Evolutionary conservation across 176 grass and related monocot genomes (phyloP).

Genomic region (Oryza meridionalis): DNA sequence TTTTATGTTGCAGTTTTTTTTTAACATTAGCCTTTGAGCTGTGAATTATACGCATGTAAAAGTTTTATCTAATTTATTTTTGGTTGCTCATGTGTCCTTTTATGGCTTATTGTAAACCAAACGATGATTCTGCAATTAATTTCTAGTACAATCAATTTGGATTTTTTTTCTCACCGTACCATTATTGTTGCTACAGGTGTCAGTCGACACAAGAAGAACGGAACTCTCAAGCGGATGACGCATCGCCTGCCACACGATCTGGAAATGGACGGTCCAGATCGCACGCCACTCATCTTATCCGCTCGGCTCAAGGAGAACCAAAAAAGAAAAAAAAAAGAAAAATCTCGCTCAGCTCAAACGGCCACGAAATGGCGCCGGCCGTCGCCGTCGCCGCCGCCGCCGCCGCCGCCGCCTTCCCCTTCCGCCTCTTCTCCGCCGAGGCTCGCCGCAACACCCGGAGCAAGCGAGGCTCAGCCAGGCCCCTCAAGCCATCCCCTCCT

Average conservation of each 20-base stretch:
- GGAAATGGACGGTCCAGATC: background rate
- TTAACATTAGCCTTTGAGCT: too few relatives aligned
- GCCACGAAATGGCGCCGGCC: conserved; percentile 46
- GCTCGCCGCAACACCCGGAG: conserved; percentile 53
- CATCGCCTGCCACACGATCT: background rate
- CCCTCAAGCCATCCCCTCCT: conserved; percentile 44
- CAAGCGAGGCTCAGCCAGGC: conserved; percentile 41
- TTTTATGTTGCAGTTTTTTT: too few relatives aligned
- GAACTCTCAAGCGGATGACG: background rate
- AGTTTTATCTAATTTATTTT: too few relatives aligned
- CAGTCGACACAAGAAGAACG: too few relatives aligned
- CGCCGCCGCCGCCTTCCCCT: conserved; percentile 57
- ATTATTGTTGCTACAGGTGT: too few relatives aligned
- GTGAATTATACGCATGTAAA: too few relatives aligned
- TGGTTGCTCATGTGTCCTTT: too few relatives aligned
- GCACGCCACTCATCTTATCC: conserved; percentile 31
- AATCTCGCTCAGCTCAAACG: background rate
- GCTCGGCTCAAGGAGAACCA: background rate
- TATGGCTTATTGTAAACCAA: too few relatives aligned
- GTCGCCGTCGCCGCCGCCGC: conserved; percentile 34
- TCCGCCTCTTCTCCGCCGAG: conserved; percentile 63
- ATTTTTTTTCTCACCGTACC: too few relatives aligned
- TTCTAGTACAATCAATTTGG: too few relatives aligned
- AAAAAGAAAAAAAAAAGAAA: background rate
- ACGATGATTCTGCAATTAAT: too few relatives aligned